Base-by-base conservation (phyloP, 768 basidiomycete genomes). In the Boletus edulis region DNA sequence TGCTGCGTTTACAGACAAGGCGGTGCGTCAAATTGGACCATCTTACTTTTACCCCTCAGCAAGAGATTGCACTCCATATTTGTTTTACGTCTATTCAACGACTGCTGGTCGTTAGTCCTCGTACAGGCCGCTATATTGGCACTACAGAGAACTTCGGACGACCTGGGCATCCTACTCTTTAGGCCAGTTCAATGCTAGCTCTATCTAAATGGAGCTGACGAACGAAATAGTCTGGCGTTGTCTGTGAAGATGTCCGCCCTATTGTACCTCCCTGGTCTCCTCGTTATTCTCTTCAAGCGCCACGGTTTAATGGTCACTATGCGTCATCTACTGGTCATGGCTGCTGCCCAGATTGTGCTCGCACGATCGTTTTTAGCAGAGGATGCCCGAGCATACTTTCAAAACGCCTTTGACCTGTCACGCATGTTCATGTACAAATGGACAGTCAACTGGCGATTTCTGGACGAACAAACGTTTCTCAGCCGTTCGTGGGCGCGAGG, bases 371-470 rank as follows among this genome's bases (percentile, higher is more conserved):
- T 94, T 76, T 73, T 95, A 43, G 70, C 75, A 39, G 74, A 79
- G 52, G 76, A 87, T 57, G 73, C 80, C 4, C 64, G 73, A 65
- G 78, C 83, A 20, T 99, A 99, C 70, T 62, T 92, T 39, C 75
- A 72, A 22, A 79, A 80, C 18, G 89, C 97, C 3, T 99, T 96
- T 67, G 86, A 98, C 66, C 76, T 99, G 52, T 84, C 85, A 4
- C 86, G 97, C 14, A 79, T 86, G 9, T 99, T 99, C 73, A 72
- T 97, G 31, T 97, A 90, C 71, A 86, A 91, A 67, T 99, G 96
- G 96, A 98, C 96, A 0, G 94, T 98, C 52, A 99, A 98, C 67
- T 99, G 97, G 97, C 82, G 94, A 43, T 88, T 96, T 65, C 58
- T 99, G 3, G 75, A 79, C 27, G 90, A 94, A 67, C 75, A 81